A percentile compares a stretch with the other conserved stretches of the same genome.
phyloP scores from a whole-genome alignment of 1,284 basidiomycete genomes.

The Apiotrichum akiyoshidainum region DNA sequence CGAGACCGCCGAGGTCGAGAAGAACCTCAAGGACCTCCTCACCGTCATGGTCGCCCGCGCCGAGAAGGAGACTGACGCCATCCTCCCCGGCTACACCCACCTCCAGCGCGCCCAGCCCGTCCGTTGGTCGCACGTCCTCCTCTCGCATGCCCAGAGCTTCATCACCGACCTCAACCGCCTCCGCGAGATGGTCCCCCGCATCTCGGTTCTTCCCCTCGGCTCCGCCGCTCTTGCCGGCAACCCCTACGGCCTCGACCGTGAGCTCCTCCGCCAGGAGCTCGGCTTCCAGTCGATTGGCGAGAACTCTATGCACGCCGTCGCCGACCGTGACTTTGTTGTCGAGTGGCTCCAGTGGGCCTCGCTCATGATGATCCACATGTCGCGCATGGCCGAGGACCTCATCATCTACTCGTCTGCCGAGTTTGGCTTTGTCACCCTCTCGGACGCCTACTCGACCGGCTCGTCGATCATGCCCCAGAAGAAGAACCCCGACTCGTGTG shows the following conservation, averaged over 20 bases:
- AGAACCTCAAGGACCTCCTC: conserved; percentile 73
- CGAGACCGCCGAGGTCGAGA: conserved; percentile 68
- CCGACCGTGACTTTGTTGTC: conserved; percentile 93
- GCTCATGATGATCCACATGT: conserved; percentile 87
- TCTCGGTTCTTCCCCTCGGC: conserved; percentile 89
- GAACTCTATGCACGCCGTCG: conserved; percentile 92
- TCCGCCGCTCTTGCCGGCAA: conserved; percentile 95
- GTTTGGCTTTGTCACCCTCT: conserved; percentile 90
- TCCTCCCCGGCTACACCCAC: conserved; percentile 97
- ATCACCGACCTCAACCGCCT: conserved; percentile 82
- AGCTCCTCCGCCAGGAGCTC: conserved; percentile 79
- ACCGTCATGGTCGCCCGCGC: conserved; percentile 86
- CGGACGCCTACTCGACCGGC: conserved; percentile 97
- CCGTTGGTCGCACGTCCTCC: conserved; percentile 93
- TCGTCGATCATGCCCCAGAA: conserved; percentile 99
- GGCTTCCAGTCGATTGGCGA: conserved; percentile 80
- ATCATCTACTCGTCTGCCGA: conserved; percentile 96
- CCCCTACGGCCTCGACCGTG: conserved; percentile 85
- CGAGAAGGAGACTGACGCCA: conserved; percentile 81
- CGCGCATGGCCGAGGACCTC: conserved; percentile 90
- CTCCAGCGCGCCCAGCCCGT: conserved; percentile 96
- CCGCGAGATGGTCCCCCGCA: conserved; percentile 72
- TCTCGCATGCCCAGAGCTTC: conserved; percentile 93
- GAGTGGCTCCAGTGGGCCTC: conserved; percentile 97
- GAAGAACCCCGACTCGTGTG: conserved; percentile 96